Evolutionary conservation across 257 asterid genomes (phyloP), one percentile per base, ranked within the genome.

Genomic region (Nicotiana obtusifolia): DNA sequence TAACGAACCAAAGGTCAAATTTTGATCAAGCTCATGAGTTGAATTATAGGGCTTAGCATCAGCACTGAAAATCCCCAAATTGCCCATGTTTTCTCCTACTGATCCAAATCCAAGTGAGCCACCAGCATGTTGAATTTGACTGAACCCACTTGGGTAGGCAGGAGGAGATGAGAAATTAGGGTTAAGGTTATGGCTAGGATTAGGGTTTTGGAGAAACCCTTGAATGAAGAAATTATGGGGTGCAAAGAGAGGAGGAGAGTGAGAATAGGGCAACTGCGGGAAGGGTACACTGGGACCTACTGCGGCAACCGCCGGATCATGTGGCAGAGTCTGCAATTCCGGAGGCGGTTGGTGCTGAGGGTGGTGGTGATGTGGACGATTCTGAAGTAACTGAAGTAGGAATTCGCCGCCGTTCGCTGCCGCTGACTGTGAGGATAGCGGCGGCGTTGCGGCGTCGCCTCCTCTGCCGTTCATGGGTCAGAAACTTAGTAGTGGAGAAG

Each of bases 271-370:
- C 10, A 83, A 89, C 19, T 65, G 80, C 22, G 89, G 81, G 6
- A 77, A 76, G 53, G 88, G 87, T 41, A 88, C 24, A 7, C 90
- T 44, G 81, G 93, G 94, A 1, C 98, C 97, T 10, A 91, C 89
- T 24, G 95, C 91, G 15, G 98, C 97, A 33, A 95, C 95, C 67
- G 98, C 98, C 17, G 99, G 99, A 83, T 95, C 98, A 80, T 85
- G 90, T 0, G 91, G 28, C 69, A 89, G 87, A 24, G 80, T 69
- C 41, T 85, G 96, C 20, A 87, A 35, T 14, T 82, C 81, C 13
- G 80, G 85, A 7, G 61, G 66, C 2, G 83, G 31, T 5, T 85
- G 82, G 6, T 84, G 35, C 37, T 81, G 84, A 53, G 77, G 10
- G 59, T 17, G 19, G 47, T 82, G 81, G 82, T 81, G 87, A 41